Evolutionary conservation across 495 filamentous ascomycete genomes (phyloP), one percentile per base, ranked within the genome.

Genomic region (Xylaria scruposa): DNA sequence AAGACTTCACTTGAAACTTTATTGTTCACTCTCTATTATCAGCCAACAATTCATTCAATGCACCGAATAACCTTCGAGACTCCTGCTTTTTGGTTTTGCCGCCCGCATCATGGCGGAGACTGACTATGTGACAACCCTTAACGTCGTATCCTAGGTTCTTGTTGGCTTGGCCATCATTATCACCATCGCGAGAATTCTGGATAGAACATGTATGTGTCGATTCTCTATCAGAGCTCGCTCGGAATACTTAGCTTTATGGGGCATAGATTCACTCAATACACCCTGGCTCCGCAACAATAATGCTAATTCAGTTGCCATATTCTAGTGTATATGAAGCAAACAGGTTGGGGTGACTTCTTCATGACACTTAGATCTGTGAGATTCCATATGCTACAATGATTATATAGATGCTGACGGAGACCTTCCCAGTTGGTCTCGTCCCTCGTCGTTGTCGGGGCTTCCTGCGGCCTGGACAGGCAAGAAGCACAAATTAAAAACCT

Each of bases 281-380:
- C 13, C 26, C 10, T 26, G 24, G 13, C 38, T 44, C 42, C 8
- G n/a, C 51, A 42, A 10, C 38, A 49, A 26, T 9, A 69, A 44
- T 56, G n/a, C 66, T 58, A 49, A 69, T 40, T 36, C 36, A n/a
- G 42, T n/a, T 64, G n/a, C 3, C 21, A 29, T 29, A 26, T 26
- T 33, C n/a, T 33, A 70, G 72, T 67, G 17, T 29, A 68, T 9
- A 67, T 61, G 2, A 59, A 66, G 26, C 72, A 70, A 33, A 42
- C 69, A n/a, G 72, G 72, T 40, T 74, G 72, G 72, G 72, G 71
- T 74, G 72, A 74, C 36, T 63, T 71, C 36, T 74, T 74, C 46
- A 74, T 74, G 72, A 3, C 51, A 29, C 46, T 71, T 24, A 68
- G 72, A 53, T 64, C 67, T 40, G 72, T 73, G 49, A 66, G 72